Percentiles rank a stretch among this genome's conserved stretches.
Conservation (phyloP, 345 rosid species). For the Boechera stricta region DNA sequence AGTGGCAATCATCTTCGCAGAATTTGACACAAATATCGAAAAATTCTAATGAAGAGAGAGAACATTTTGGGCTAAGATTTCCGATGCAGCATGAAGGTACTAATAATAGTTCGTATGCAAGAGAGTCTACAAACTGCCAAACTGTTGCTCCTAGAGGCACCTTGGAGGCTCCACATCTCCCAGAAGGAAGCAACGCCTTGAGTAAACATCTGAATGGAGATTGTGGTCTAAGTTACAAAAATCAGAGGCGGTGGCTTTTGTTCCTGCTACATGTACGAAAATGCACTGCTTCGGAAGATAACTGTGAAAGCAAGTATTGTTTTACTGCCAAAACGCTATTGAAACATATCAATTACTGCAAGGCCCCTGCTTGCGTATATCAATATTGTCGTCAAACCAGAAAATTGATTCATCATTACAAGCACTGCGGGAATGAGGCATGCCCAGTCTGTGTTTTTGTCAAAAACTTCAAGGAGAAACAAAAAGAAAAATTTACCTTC, state of each 20-base stretch:
- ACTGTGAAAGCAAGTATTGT: constrained; percentile 69
- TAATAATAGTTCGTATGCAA: constrained; percentile 59
- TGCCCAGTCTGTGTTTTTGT: constrained; percentile 96
- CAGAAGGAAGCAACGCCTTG: constrained; percentile 37
- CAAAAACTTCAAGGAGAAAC: constrained; percentile 58
- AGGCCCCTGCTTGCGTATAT: constrained; percentile 58
- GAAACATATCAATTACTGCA: constrained; percentile 77
- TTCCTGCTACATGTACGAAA: constrained; percentile 81
- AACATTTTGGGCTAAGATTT: constrained; percentile 62
- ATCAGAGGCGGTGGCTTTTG: constrained; percentile 89
- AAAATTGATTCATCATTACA: constrained; percentile 69
- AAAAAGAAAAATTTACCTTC: constrained; percentile 51
- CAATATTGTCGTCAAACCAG: constrained; percentile 80
- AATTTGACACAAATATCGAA: constrained; percentile 53
- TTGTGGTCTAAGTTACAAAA: constrained; percentile 60
- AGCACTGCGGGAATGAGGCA: constrained; percentile 57
- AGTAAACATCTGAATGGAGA: constrained; percentile 50
- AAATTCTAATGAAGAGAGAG: constrained; percentile 56
- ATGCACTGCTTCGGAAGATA: constrained; percentile 77
- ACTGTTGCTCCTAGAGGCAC: constrained; percentile 50
- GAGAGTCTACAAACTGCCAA: constrained; percentile 55
- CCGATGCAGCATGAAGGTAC: constrained; percentile 69
- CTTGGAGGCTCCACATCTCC: constrained; percentile 47
- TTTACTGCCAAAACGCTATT: constrained; percentile 60
- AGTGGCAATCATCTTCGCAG: constrained; percentile 65